These are phyloP conservation scores for Phytopythium oedochilum DNA, from an alignment of 352 stramenopile species.

Conservation along the genomic window DNA sequence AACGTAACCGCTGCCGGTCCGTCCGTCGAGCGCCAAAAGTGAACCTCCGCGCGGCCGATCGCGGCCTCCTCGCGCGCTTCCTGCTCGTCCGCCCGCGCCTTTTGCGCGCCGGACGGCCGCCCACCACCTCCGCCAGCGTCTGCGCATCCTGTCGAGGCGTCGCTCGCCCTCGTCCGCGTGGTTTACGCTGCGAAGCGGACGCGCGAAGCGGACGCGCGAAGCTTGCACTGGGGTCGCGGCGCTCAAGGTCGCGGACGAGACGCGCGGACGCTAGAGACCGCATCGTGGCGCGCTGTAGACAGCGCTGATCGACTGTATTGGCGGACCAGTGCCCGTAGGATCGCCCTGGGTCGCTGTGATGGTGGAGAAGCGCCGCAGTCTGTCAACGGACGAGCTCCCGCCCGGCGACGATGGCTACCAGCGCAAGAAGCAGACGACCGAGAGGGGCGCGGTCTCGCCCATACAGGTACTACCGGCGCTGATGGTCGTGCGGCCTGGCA, in stretches of 20 bases:
- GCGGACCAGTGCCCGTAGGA: neutral
- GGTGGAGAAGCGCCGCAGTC: constrained; percentile 48
- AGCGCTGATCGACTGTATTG: neutral
- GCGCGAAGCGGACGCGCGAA: no score
- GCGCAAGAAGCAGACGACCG: constrained; percentile 24
- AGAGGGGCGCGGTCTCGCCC: neutral
- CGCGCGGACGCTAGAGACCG: neutral
- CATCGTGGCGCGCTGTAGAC: neutral
- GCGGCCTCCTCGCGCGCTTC: neutral
- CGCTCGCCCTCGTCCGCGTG: neutral
- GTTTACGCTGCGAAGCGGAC: neutral
- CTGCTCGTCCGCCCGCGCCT: neutral
- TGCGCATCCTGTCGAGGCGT: neutral
- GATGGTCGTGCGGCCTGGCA: neutral
- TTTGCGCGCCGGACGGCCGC: neutral
- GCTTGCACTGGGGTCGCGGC: neutral
- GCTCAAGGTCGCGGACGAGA: neutral
- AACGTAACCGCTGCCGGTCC: neutral
- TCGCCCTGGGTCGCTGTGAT: constrained; percentile 8
- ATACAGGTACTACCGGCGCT: neutral
- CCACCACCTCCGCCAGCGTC: neutral
- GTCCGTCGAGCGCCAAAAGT: neutral
- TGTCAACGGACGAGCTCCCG: constrained; percentile 5
- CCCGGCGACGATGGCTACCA: constrained; percentile 13
- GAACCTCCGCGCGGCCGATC: neutral